Evolutionary conservation across 179 eudicot species (phyloP).

Genomic region (Patellifolia procumbens): DNA sequence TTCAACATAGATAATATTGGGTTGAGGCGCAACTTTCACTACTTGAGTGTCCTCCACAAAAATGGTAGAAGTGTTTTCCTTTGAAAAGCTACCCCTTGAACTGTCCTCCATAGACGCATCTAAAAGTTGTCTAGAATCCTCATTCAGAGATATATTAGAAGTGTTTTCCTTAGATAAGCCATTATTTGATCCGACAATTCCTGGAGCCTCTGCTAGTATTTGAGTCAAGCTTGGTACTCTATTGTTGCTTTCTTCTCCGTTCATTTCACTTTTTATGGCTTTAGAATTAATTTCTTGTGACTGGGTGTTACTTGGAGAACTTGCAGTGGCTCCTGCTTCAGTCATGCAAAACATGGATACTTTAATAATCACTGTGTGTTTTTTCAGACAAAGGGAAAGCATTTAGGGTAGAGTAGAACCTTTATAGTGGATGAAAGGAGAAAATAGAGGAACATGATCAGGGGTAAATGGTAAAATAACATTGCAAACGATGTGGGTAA

Average conservation of each 20-base stretch:
- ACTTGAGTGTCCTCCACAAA: conserved; percentile 37
- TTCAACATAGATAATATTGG: conserved; percentile 26
- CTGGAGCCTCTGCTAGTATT: conserved; percentile 14
- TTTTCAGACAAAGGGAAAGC: not conserved
- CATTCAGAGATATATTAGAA: conserved; percentile 41
- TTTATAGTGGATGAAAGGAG: not conserved
- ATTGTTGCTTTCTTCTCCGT: conserved; percentile 8
- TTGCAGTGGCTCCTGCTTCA: conserved; percentile 19
- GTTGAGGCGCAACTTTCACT: conserved; percentile 41
- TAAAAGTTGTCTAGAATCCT: conserved; percentile 27
- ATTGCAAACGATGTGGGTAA: not conserved
- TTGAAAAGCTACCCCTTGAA: not conserved
- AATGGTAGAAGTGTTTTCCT: conserved; percentile 30
- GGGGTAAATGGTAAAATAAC: not conserved
- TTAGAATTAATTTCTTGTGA: conserved; percentile 30
- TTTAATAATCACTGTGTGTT: not conserved
- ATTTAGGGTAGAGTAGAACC: not conserved
- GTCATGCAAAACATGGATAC: conserved; percentile 11
- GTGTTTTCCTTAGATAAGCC: not conserved
- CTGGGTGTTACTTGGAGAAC: conserved; percentile 22
- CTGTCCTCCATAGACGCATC: conserved; percentile 18
- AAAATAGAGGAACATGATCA: not conserved
- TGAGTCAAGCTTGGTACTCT: conserved; percentile 5
- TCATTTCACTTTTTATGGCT: conserved; percentile 9
- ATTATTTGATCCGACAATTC: not conserved